Percentiles rank a stretch among this genome's conserved stretches.
phyloP scores from a whole-genome alignment of 2,329 filamentous ascomycete species.

The Hypoxylon sp. region DNA sequence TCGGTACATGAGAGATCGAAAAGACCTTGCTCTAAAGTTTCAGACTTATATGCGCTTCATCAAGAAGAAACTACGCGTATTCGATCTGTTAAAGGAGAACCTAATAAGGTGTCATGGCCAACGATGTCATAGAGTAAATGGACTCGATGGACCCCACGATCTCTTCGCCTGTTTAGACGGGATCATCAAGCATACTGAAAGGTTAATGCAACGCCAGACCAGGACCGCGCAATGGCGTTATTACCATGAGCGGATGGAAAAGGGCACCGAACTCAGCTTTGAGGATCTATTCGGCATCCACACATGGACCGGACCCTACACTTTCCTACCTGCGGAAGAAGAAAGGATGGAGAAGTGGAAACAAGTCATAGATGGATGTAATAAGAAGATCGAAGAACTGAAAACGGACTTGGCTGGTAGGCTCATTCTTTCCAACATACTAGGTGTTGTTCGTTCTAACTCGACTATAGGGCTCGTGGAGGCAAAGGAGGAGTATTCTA shows the following conservation, averaged over 20 bases:
- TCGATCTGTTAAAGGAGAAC: conserved; percentile 41
- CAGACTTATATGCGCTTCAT: conserved; percentile 54
- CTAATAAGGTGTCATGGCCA: conserved; percentile 46
- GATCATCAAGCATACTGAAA: conserved; percentile 45
- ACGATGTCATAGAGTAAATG: conserved; percentile 44
- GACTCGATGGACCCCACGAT: conserved; percentile 46
- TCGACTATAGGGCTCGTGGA: conserved; percentile 44
- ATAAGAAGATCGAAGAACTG: conserved; percentile 55
- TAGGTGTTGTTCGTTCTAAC: conserved; percentile 23
- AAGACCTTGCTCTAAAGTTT: conserved; percentile 63
- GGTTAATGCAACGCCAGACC: conserved; percentile 46
- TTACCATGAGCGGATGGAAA: conserved; percentile 42
- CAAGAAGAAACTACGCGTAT: conserved; percentile 47
- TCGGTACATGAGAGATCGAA: conserved; percentile 64
- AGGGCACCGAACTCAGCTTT: conserved; percentile 46
- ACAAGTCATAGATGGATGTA: conserved; percentile 55
- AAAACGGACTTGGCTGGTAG: conserved; percentile 57
- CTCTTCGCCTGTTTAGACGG: conserved; percentile 48
- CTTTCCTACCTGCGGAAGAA: conserved; percentile 55
- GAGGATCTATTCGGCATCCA: conserved; percentile 55
- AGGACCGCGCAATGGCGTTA: conserved; percentile 52
- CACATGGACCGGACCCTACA: conserved; percentile 59
- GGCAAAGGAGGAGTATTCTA: conserved; percentile 39
- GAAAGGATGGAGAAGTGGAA: conserved; percentile 53
- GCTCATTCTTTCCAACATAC: conserved; percentile 24